Evolutionary conservation across 208 protist genomes (phyloP).

Genomic region (Naegleria gruberi): DNA sequence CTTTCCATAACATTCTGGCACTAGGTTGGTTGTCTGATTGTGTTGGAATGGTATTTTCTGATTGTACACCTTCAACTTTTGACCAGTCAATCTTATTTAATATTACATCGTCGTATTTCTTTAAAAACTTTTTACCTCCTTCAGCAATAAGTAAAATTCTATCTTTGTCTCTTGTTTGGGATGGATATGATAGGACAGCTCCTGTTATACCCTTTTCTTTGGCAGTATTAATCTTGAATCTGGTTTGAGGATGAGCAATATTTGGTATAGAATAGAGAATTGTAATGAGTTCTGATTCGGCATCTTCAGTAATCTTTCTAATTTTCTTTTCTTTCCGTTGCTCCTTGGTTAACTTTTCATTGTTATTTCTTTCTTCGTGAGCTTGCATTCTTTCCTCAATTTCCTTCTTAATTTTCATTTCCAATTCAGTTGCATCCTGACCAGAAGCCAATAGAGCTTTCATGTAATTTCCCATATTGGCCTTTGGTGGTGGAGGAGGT

Average conservation of each 20-base stretch:
- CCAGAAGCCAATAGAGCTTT: neutral
- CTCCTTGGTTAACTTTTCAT: neutral
- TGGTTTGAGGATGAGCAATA: neutral
- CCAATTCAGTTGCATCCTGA: neutral
- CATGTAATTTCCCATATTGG: slow-evolving; percentile 15
- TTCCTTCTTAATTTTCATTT: neutral
- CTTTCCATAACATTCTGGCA: neutral
- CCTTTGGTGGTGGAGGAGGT: slow-evolving; percentile 30
- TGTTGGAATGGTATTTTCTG: neutral
- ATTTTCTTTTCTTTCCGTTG: neutral
- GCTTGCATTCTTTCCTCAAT: neutral
- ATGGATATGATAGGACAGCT: neutral
- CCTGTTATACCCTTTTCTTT: neutral
- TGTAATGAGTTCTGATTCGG: neutral
- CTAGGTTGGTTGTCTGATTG: neutral
- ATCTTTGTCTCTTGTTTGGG: neutral
- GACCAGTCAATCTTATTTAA: neutral
- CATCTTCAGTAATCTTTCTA: neutral
- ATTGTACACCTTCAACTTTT: neutral
- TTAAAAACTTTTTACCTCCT: neutral
- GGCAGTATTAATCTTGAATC: slow-evolving; percentile 12
- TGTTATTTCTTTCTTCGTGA: neutral
- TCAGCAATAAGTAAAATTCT: slow-evolving; percentile 3
- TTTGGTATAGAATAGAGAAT: neutral
- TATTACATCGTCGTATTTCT: neutral